These are phyloP conservation scores for Exsudoporus frostii DNA, from an alignment of 768 basidiomycete species.

Conservation along the genomic window DNA sequence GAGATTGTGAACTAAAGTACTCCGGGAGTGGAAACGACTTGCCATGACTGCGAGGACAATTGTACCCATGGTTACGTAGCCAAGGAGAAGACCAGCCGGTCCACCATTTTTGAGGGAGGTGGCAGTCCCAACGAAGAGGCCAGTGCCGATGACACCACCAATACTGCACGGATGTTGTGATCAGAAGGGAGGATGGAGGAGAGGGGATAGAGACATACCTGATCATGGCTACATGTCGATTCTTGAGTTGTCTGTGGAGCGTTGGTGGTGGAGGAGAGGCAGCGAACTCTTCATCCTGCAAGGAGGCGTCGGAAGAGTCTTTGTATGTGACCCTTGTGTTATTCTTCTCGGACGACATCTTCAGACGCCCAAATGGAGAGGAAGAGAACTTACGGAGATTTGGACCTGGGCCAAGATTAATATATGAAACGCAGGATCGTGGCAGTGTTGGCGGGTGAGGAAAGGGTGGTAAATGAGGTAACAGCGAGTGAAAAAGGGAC, in stretches of 20 bases:
- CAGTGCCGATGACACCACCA: constrained; percentile 55
- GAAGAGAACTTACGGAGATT: neutral
- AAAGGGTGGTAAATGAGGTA: neutral
- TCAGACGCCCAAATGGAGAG: neutral
- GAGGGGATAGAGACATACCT: constrained; percentile 38
- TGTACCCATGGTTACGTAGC: constrained; percentile 61
- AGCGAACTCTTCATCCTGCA: constrained; percentile 22
- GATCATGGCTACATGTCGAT: constrained; percentile 81
- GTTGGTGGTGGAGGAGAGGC: neutral
- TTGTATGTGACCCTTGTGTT: neutral
- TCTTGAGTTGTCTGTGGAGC: constrained; percentile 65
- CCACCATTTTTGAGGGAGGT: constrained; percentile 52
- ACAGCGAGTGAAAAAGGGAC: neutral
- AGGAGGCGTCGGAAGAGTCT: constrained; percentile 13
- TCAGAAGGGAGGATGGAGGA: neutral
- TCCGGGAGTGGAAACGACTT: constrained; percentile 4
- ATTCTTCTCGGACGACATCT: constrained; percentile 25
- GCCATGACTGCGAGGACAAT: constrained; percentile 76
- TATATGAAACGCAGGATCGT: neutral
- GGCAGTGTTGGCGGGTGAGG: neutral
- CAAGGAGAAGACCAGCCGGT: constrained; percentile 72
- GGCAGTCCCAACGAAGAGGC: constrained; percentile 69
- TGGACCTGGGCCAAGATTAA: neutral
- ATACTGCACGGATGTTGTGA: constrained; percentile 40
- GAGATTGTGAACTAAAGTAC: neutral